Base-by-base conservation (phyloP, 805 yeast species). In the Monosporozyma unispora region DNA sequence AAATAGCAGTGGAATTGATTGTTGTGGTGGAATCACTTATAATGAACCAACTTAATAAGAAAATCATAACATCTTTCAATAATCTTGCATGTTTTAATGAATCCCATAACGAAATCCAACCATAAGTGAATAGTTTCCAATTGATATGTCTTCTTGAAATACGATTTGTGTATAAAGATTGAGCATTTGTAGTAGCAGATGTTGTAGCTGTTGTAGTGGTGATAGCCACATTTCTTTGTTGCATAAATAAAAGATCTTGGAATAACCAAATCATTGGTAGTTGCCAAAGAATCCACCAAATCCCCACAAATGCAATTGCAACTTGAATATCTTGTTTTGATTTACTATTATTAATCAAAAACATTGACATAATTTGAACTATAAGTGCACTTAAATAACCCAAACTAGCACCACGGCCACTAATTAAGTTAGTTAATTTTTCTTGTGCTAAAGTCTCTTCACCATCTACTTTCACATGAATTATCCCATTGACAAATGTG, bases 231-330 rank as follows among this genome's bases (percentile, higher is more conserved):
- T 35, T 35, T 35, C 39, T 35, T 3, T 35, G 39, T 16, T 6
- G 39, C 22, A 35, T 8, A 35, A 35, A 35, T 14, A 50, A 46
- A 9, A 57, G 38, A 46, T 67, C 69, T 12, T 57, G 51, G 49
- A 86, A 63, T 40, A 77, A 64, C 51, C 72, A 56, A 1, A 68
- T 60, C 33, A 84, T 72, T 2, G 91, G 91, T 3, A 80, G 47
- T 57, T 83, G 88, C 70, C 84, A 84, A 2, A 77, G 50, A 6
- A 82, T 61, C 95, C 95, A 86, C 91, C 93, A 85, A 1, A 77
- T 23, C 1, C 93, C 93, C 16, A 85, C 85, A 28, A 79, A 62
- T 10, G 76, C 69, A 16, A 84, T 74, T 0, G 85, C 87, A 23
- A 75, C 60, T 54, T 81, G 81, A 4, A 84, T 68, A 48, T 62